Evolutionary conservation across 345 rosid species (phyloP).

Genomic region (Aurinia saxatilis): DNA sequence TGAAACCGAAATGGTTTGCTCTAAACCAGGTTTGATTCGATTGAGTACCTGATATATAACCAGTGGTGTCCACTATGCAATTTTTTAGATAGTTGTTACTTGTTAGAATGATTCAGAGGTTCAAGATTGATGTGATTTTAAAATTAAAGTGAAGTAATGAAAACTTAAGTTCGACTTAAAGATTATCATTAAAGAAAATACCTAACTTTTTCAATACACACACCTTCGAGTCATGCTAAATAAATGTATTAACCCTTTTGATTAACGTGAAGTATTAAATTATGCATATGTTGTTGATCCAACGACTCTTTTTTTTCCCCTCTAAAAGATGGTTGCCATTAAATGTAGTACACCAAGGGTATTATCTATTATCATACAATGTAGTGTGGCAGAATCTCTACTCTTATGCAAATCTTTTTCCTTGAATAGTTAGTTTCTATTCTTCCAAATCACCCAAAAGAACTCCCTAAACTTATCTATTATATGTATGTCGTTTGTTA

Average conservation of each 20-base stretch:
- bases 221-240: neutral
- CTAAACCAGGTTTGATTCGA: neutral
- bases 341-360: too few relatives aligned
- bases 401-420: too few relatives aligned
- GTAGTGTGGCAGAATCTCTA: too few relatives aligned
- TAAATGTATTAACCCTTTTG: neutral
- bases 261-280: neutral
- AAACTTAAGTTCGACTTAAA: constrained; percentile 3
- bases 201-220: neutral
- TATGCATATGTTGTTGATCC: too few relatives aligned
- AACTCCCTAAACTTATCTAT: too few relatives aligned
- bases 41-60: neutral
- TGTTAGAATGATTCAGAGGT: neutral
- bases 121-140: neutral
- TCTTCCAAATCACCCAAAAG: too few relatives aligned
- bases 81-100: too few relatives aligned
- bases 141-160: neutral
- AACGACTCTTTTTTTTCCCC: too few relatives aligned
- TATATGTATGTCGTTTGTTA: too few relatives aligned
- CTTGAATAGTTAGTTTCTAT: too few relatives aligned
- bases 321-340: too few relatives aligned
- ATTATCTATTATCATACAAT: too few relatives aligned
- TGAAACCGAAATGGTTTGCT: neutral
- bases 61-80: neutral
- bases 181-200: neutral